These are phyloP conservation scores for Isoetes engelmannii DNA, from an alignment of 83 land plant genomes.

Conservation along the genomic window DNA sequence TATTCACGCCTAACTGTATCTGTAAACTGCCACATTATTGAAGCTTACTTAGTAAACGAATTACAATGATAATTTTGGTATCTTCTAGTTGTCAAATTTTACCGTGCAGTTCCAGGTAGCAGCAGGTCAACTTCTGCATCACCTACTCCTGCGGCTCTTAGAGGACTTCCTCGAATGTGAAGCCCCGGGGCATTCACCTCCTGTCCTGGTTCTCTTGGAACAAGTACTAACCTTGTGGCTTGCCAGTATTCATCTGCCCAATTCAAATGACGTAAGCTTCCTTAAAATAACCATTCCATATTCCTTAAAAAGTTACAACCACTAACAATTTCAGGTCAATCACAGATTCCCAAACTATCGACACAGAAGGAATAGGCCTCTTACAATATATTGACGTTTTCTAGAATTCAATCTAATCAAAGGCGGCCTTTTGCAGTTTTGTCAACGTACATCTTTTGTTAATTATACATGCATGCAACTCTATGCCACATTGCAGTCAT, in stretches of 20 bases:
- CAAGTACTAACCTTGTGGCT: slow-evolving; percentile 42
- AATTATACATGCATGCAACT: too few relatives aligned
- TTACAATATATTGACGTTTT: too few relatives aligned
- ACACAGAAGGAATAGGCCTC: too few relatives aligned
- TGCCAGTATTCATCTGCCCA: slow-evolving; percentile 14
- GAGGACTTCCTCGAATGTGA: slow-evolving; percentile 66
- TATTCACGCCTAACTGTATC: slow-evolving; percentile 13
- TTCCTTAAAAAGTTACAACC: neutral
- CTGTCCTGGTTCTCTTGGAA: slow-evolving; percentile 54
- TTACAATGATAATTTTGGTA: neutral
- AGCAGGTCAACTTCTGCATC: slow-evolving; percentile 75
- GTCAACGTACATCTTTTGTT: too few relatives aligned
- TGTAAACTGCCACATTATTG: slow-evolving; percentile 1
- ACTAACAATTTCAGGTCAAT: too few relatives aligned
- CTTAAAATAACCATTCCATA: neutral
- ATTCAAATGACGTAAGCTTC: neutral
- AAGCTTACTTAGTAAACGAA: too few relatives aligned
- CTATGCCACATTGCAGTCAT: neutral
- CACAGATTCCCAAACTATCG: too few relatives aligned
- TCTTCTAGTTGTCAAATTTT: neutral
- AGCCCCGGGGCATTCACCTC: slow-evolving; percentile 42
- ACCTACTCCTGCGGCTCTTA: slow-evolving; percentile 51
- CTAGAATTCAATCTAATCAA: too few relatives aligned
- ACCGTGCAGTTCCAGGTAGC: slow-evolving; percentile 41
- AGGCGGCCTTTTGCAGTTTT: too few relatives aligned